Conservation (phyloP, 2,329 filamentous ascomycete genomes). For the Botrytis fabae region DNA sequence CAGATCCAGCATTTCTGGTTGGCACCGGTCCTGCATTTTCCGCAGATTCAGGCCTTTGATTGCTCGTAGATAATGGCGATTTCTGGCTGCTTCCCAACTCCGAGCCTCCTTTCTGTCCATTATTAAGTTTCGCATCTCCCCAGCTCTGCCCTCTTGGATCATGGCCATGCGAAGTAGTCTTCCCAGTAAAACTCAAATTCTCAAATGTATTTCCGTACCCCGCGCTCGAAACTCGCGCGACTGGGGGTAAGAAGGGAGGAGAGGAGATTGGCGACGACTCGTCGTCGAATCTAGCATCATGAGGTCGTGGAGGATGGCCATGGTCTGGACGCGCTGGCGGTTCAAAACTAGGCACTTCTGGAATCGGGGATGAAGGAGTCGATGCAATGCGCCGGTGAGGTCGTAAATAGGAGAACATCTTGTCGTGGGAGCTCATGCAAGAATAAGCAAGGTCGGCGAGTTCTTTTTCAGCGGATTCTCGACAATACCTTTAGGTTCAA, state of each 20-base stretch:
- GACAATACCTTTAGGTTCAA: neutral
- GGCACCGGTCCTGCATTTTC: constrained; percentile 29
- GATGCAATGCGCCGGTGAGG: constrained; percentile 41
- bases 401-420: constrained; percentile 42
- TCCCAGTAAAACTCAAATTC: constrained; percentile 21
- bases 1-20: constrained; percentile 27
- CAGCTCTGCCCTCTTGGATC: constrained; percentile 24
- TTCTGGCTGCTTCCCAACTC: constrained; percentile 26
- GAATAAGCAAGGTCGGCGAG: neutral
- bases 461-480: neutral
- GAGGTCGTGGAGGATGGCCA: constrained; percentile 35
- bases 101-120: constrained; percentile 27
- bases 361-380: constrained; percentile 38
- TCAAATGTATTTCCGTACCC: constrained; percentile 26
- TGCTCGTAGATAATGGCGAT: constrained; percentile 29
- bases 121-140: constrained; percentile 13
- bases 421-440: constrained; percentile 10
- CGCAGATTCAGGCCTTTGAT: constrained; percentile 33
- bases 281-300: constrained; percentile 31
- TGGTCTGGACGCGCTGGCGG: constrained; percentile 34
- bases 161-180: constrained; percentile 5
- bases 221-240: constrained; percentile 42
- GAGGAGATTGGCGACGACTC: constrained; percentile 42
- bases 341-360: constrained; percentile 37
- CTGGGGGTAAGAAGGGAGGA: constrained; percentile 49